Conservation (phyloP, 768 basidiomycete genomes). For the Rhodotorula toruloides region DNA sequence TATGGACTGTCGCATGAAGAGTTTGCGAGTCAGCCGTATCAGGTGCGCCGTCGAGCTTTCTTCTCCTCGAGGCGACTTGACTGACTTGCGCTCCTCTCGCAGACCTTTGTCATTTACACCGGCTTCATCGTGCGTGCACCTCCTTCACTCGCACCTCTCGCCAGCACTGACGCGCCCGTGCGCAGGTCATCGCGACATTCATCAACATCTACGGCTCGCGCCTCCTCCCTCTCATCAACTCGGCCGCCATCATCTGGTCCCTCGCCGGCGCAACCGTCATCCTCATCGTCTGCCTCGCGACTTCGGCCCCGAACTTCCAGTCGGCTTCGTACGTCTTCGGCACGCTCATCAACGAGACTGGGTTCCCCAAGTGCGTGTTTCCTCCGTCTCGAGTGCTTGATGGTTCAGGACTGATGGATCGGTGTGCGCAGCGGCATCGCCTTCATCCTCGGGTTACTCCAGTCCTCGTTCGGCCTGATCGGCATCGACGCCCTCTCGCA, state of each 20-base stretch:
- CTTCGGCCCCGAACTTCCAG: slow-evolving; percentile 35
- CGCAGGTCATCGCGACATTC: slow-evolving; percentile 18
- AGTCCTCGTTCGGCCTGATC: slow-evolving; percentile 38
- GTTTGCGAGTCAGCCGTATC: slow-evolving; percentile 21
- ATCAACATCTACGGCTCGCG: slow-evolving; percentile 34
- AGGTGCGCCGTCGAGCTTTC: not conserved
- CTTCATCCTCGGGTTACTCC: slow-evolving; percentile 39
- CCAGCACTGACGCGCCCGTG: slow-evolving; percentile 18
- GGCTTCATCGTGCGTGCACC: slow-evolving; percentile 12
- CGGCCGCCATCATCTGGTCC: slow-evolving; percentile 32
- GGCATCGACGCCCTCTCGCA: slow-evolving; percentile 28
- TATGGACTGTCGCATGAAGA: slow-evolving; percentile 20
- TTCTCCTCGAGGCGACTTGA: not conserved
- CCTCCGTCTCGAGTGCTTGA: not conserved
- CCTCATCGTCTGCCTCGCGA: slow-evolving; percentile 25
- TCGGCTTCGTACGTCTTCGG: slow-evolving; percentile 39
- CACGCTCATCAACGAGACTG: slow-evolving; percentile 34
- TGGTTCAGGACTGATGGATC: not conserved
- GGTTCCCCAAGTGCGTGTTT: slow-evolving; percentile 35
- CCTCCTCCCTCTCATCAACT: slow-evolving; percentile 28
- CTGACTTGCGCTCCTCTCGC: not conserved
- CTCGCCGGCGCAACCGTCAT: slow-evolving; percentile 22
- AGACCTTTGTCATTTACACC: slow-evolving; percentile 30
- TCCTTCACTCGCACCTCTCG: not conserved
- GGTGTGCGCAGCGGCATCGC: slow-evolving; percentile 12